Percentiles rank a stretch among this genome's conserved stretches.
phyloP scores from a whole-genome alignment of 257 asterid species.

The Capsicum baccatum region DNA sequence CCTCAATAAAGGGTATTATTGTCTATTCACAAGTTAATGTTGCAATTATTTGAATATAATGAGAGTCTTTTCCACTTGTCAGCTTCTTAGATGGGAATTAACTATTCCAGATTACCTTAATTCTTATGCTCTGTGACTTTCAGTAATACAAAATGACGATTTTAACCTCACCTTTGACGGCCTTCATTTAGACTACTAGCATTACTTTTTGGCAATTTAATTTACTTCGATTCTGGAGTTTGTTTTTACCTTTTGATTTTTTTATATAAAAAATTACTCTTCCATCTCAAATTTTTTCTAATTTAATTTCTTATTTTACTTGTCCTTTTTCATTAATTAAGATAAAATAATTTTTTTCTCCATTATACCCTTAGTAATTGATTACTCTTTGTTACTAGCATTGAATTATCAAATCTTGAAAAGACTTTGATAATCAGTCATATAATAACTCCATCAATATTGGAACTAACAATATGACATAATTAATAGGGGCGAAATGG shows the following conservation, averaged over 20 bases:
- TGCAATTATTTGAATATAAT: conserved; percentile 53
- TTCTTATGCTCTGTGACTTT: background rate
- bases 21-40: background rate
- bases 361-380: no score
- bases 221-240: conserved; percentile 14
- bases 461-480: no score
- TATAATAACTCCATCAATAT: no score
- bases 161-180: background rate
- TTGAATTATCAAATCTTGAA: no score
- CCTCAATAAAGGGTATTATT: background rate
- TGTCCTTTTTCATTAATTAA: no score
- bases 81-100: conserved; percentile 24
- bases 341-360: no score
- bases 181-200: background rate
- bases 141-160: background rate
- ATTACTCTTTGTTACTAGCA: no score
- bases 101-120: conserved; percentile 5
- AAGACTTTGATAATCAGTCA: no score
- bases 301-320: no score
- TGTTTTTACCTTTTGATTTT: background rate
- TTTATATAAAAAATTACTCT: no score
- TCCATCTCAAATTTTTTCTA: no score
- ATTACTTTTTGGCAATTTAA: conserved; percentile 5
- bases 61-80: conserved; percentile 41
- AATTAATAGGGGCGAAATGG: no score